Conservation (phyloP, 106 monocot genomes). For the Dendrobium officinale region DNA sequence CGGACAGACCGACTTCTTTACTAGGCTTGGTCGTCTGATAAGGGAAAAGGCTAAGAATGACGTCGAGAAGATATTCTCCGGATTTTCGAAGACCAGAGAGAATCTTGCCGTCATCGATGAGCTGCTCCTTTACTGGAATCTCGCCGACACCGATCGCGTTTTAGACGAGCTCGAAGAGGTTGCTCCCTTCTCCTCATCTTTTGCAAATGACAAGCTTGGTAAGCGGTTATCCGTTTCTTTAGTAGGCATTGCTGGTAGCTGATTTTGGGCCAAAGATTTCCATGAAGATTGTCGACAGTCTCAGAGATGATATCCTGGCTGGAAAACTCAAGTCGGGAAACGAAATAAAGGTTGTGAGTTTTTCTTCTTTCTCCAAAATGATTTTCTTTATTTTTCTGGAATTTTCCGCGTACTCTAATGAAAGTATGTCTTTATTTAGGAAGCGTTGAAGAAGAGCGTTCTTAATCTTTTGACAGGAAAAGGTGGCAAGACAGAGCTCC, state of each 20-base stretch:
- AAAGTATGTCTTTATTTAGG: constrained; percentile 23
- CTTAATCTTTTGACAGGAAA: constrained; percentile 63
- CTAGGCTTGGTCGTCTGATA: constrained; percentile 64
- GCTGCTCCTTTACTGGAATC: constrained; percentile 95
- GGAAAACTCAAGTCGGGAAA: constrained; percentile 87
- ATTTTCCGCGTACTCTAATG: neutral
- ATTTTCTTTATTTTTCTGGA: neutral
- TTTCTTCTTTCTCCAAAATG: neutral
- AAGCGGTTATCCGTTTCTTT: neutral
- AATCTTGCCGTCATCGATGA: constrained; percentile 92
- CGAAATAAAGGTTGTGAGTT: constrained; percentile 59
- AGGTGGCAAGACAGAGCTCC: constrained; percentile 72
- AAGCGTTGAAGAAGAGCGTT: constrained; percentile 70
- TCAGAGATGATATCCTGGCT: constrained; percentile 62
- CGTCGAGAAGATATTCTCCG: constrained; percentile 91
- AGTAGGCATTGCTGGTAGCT: constrained; percentile 72
- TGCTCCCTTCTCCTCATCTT: neutral
- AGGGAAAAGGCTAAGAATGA: constrained; percentile 97
- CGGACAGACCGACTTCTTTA: constrained; percentile 81
- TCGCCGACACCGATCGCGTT: constrained; percentile 79
- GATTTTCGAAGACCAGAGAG: constrained; percentile 86
- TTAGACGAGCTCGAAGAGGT: constrained; percentile 98
- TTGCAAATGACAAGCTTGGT: neutral
- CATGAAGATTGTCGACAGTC: constrained; percentile 72
- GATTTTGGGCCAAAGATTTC: constrained; percentile 96